Evolutionary conservation across 2,329 filamentous ascomycete species (phyloP).

Genomic region (Penicillium sp.): DNA sequence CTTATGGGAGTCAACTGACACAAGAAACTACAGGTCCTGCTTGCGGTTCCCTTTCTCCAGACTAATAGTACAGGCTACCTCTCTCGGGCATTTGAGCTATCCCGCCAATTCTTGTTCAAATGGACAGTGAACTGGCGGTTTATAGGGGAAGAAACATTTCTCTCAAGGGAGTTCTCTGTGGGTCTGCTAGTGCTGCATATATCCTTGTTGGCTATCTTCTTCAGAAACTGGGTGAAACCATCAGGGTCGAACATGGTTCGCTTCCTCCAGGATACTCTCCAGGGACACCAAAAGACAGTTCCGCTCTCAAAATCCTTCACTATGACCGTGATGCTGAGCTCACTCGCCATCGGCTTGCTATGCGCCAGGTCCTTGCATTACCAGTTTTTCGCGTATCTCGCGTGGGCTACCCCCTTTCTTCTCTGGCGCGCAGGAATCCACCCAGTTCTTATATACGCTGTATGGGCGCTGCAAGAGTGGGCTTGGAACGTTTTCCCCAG

Average conservation of each 20-base stretch:
- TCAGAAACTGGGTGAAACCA: conserved; percentile 69
- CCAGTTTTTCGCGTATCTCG: conserved; percentile 90
- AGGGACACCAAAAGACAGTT: conserved; percentile 55
- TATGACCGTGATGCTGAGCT: conserved; percentile 71
- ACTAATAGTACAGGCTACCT: conserved; percentile 70
- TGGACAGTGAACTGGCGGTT: conserved; percentile 99
- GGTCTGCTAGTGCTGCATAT: conserved; percentile 65
- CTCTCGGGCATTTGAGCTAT: conserved; percentile 82
- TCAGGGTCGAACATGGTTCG: conserved; percentile 57
- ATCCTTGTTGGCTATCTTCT: conserved; percentile 64
- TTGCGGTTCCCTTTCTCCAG: conserved; percentile 65
- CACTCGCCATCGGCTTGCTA: conserved; percentile 75
- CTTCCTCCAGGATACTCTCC: conserved; percentile 52
- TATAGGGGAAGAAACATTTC: conserved; percentile 76
- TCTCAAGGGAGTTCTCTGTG: conserved; percentile 67
- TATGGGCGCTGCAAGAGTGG: conserved; percentile 83
- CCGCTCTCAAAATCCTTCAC: conserved; percentile 69
- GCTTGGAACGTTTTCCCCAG: conserved; percentile 96
- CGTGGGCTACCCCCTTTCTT: conserved; percentile 83
- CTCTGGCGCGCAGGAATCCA: conserved; percentile 75
- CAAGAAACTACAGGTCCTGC: conserved; percentile 43
- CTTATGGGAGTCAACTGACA: background rate
- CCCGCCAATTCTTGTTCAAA: conserved; percentile 86
- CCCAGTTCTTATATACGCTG: conserved; percentile 62
- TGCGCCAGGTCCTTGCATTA: conserved; percentile 89